Conservation (phyloP, 345 rosid genomes). For the Fremontodendron californicum region DNA sequence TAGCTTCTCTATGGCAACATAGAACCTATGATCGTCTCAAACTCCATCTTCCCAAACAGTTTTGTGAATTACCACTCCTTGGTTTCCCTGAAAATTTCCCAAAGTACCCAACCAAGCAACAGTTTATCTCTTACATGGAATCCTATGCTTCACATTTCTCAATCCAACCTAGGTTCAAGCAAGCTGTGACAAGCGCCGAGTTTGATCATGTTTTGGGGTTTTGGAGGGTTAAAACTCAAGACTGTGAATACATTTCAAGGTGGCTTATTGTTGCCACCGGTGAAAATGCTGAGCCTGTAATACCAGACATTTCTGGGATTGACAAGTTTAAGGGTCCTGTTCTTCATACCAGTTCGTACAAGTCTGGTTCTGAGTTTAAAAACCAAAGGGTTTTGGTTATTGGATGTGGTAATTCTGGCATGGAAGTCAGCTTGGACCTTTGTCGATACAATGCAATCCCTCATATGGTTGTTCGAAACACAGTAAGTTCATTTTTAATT, state of each 20-base stretch:
- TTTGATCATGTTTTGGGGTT: conserved; percentile 44
- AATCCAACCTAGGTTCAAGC: conserved; percentile 61
- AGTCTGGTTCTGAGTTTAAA: conserved; percentile 51
- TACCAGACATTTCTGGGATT: conserved; percentile 58
- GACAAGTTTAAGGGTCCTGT: conserved; percentile 44
- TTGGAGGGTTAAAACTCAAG: conserved; percentile 68
- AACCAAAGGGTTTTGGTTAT: conserved; percentile 62
- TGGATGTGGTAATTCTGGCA: conserved; percentile 91
- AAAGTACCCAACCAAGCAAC: conserved; percentile 67
- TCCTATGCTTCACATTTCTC: conserved; percentile 63
- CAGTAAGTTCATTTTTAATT: conserved; percentile 30
- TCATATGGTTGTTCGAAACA: conserved; percentile 66
- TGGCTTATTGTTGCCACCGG: conserved; percentile 89
- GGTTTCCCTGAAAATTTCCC: conserved; percentile 71
- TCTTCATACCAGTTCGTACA: conserved; percentile 61
- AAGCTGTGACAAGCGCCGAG: conserved; percentile 51
- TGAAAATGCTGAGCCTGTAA: conserved; percentile 76
- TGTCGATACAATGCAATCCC: conserved; percentile 56
- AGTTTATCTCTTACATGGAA: conserved; percentile 71
- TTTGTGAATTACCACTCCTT: conserved; percentile 72
- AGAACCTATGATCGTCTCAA: conserved; percentile 81
- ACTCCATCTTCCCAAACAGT: conserved; percentile 85
- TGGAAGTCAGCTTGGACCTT: conserved; percentile 88
- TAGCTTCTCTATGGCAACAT: conserved; percentile 84
- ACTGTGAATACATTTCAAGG: conserved; percentile 45